Base-by-base conservation (phyloP, 2,329 filamentous ascomycete genomes). In the Daldinia sp. region DNA sequence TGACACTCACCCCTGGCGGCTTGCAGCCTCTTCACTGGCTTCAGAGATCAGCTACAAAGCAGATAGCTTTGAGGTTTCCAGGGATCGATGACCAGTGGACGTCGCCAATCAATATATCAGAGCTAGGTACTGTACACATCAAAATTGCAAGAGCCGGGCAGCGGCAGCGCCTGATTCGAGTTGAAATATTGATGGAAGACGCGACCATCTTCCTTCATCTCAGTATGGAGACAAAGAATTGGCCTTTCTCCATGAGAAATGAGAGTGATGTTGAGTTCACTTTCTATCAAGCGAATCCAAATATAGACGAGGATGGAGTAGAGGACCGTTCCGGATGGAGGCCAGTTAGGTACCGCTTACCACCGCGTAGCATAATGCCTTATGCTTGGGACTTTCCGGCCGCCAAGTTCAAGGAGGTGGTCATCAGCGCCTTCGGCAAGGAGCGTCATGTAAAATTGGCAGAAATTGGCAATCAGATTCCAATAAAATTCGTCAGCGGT, bases 321-420 rank as follows among this genome's bases (percentile, higher is more conserved):
- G 90, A 92, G 70, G 92, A 97, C 72, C 83, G 89, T 58, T 94
- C 92, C 54, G 92, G 93, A 3, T 99, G 95, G 92, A 90, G 92
- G 67, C 94, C 93, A 1, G 92, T 99, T 64, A 86, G 93, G 54
- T 99, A 99, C 78, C 90, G 94, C 29, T 82, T 99, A 27, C 96
- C 96, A 1, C 89, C 94, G 10, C 86, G 95, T 63, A 98, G 94
- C 77, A 97, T 99, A 77, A 99, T 99, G 95, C 95, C 96, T 0
- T 99, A 99, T 73, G 94, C 95, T 1, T 99, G 95, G 95, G 96
- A 99, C 75, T 99, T 97, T 78, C 96, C 95, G 1, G 94, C 95
- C 1, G 94, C 93, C n/a, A 97, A 96, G 79, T 90, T 92, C 79
- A 96, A 95, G 72, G 95, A 97, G 75, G 86, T 99, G 35, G 88